These are phyloP conservation scores for Friedmanniomyces simplex DNA, from an alignment of 495 filamentous ascomycete species.

Conservation along the genomic window DNA sequence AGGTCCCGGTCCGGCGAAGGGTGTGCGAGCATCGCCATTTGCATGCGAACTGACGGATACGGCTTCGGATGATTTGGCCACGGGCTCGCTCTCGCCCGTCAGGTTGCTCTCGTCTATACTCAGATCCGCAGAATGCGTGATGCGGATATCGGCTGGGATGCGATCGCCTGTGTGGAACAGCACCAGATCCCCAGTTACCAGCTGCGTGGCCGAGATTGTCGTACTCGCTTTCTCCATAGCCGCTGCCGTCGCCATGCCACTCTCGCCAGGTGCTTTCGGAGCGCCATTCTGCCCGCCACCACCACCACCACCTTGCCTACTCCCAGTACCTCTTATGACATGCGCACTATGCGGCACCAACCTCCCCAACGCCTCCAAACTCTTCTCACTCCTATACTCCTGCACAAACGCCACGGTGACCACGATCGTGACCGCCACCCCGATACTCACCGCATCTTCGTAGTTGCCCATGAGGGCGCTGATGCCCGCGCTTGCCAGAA, in stretches of 20 bases:
- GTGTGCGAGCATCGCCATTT: conserved; percentile 44
- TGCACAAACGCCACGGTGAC: conserved; percentile 94
- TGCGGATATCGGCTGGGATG: conserved; percentile 91
- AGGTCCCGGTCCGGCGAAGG: conserved; percentile 40
- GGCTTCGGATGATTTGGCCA: conserved; percentile 61
- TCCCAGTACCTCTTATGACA: conserved; percentile 49
- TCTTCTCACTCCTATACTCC: conserved; percentile 96
- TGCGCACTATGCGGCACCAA: conserved; percentile 92
- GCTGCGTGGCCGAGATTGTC: conserved; percentile 72
- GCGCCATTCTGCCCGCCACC: conserved; percentile 23
- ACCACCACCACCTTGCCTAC: conserved; percentile 15
- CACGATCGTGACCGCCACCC: conserved; percentile 91
- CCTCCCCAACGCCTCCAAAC: conserved; percentile 85
- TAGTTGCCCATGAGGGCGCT: conserved; percentile 90
- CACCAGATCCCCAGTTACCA: conserved; percentile 88
- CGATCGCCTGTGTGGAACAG: conserved; percentile 91
- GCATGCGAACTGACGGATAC: conserved; percentile 32
- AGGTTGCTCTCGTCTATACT: conserved; percentile 95
- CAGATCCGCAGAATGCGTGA: conserved; percentile 77
- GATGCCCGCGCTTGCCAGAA: conserved; percentile 79
- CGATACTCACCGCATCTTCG: conserved; percentile 92
- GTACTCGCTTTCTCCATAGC: conserved; percentile 57
- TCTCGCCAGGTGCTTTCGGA: conserved; percentile 14
- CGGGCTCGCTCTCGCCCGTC: conserved; percentile 92
- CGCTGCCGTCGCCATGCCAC: conserved; percentile 34